These are phyloP conservation scores for Camelina hispida DNA, from an alignment of 345 rosid genomes.

Conservation along the genomic window DNA sequence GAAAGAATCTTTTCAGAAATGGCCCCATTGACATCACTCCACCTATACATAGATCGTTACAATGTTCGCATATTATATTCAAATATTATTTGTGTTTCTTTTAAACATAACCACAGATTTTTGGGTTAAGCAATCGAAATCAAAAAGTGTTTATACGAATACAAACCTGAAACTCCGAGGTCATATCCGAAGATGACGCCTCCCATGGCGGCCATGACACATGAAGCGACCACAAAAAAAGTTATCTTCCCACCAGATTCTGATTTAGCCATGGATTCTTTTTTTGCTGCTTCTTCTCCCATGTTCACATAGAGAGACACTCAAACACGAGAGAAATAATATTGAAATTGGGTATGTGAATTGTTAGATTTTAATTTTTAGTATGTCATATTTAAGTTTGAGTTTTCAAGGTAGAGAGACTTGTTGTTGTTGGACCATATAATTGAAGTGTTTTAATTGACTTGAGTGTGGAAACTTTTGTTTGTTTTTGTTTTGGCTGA, in stretches of 20 bases:
- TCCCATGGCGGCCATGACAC: constrained; percentile 90
- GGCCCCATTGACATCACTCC: constrained; percentile 89
- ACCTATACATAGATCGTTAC: constrained; percentile 45
- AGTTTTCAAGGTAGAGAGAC: constrained; percentile 14
- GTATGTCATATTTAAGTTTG: not conserved
- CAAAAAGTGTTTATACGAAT: not conserved
- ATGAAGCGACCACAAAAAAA: constrained; percentile 64
- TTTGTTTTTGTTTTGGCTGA: constrained; percentile 10
- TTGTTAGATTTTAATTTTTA: not conserved
- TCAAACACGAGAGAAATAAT: not conserved
- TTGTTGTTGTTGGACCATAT: constrained; percentile 7
- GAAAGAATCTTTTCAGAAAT: constrained; percentile 62
- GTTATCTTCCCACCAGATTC: constrained; percentile 63
- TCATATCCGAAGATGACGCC: constrained; percentile 90
- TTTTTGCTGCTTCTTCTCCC: constrained; percentile 26
- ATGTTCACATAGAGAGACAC: constrained; percentile 22
- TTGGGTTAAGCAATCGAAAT: not conserved
- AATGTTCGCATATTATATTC: not conserved
- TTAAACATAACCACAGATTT: too few relatives aligned
- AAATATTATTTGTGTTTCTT: too few relatives aligned
- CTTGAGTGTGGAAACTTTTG: constrained; percentile 24
- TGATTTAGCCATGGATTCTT: constrained; percentile 52
- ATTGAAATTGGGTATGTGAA: not conserved
- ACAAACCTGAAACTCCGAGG: constrained; percentile 76
- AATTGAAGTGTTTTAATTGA: not conserved